These are phyloP conservation scores for Nasturtium officinale DNA, from an alignment of 345 rosid species.

Conservation along the genomic window DNA sequence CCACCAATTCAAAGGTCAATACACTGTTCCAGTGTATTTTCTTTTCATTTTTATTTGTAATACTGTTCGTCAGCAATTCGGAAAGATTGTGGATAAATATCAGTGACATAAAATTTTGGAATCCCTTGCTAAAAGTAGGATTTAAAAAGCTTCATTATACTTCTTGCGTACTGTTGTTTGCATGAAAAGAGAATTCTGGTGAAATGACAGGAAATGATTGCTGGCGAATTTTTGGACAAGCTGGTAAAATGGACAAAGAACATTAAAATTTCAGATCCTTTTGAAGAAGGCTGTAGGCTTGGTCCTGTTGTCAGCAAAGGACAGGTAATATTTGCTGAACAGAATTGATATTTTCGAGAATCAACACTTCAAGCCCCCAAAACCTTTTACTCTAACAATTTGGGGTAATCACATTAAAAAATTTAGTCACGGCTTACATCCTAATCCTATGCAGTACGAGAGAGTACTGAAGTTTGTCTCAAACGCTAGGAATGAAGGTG, in stretches of 20 bases:
- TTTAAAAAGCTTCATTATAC: slow-evolving; percentile 12
- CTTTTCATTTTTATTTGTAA: neutral
- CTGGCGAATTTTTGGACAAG: slow-evolving; percentile 64
- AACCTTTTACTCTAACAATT: slow-evolving; percentile 2
- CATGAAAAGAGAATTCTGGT: slow-evolving; percentile 10
- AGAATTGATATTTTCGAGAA: slow-evolving; percentile 16
- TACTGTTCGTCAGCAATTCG: slow-evolving; percentile 2
- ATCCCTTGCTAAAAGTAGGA: neutral
- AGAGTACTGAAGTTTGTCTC: slow-evolving; percentile 73
- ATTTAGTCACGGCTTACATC: slow-evolving; percentile 12
- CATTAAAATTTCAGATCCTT: slow-evolving; percentile 86
- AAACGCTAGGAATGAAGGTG: slow-evolving; percentile 91
- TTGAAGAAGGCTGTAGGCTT: slow-evolving; percentile 91
- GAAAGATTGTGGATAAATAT: slow-evolving; percentile 16
- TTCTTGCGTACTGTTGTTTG: slow-evolving; percentile 7
- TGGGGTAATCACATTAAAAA: neutral
- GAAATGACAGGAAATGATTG: slow-evolving; percentile 74
- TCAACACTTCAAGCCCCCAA: neutral
- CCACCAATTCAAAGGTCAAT: slow-evolving; percentile 8
- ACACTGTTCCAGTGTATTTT: neutral
- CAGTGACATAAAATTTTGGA: slow-evolving; percentile 1
- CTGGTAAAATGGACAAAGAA: slow-evolving; percentile 80
- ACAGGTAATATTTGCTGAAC: slow-evolving; percentile 57
- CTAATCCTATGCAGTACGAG: slow-evolving; percentile 62
- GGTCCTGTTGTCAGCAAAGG: slow-evolving; percentile 87